These are phyloP conservation scores for Didymella lethalis DNA, from an alignment of 2,329 filamentous ascomycete genomes.

Conservation along the genomic window DNA sequence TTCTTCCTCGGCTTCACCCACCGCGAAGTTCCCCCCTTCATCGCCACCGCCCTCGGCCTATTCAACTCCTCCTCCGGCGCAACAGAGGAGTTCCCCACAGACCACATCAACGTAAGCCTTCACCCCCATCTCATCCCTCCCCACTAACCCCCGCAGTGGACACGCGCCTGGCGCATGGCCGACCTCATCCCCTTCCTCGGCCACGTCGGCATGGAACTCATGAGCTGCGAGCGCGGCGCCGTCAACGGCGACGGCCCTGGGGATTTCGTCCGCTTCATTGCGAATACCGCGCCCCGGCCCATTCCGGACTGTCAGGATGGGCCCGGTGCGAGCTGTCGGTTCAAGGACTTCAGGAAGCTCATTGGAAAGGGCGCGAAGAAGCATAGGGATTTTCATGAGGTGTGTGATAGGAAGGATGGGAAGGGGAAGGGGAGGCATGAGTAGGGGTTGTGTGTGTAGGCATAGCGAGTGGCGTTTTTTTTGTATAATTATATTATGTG, in stretches of 20 bases:
- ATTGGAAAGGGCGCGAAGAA: slow-evolving; percentile 52
- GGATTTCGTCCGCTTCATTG: slow-evolving; percentile 61
- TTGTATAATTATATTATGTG: no score
- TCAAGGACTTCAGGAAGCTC: slow-evolving; percentile 54
- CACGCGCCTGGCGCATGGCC: slow-evolving; percentile 69
- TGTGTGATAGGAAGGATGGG: slow-evolving; percentile 37
- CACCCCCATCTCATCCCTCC: neutral
- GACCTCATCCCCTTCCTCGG: slow-evolving; percentile 70
- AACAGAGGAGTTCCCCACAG: slow-evolving; percentile 67
- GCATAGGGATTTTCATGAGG: slow-evolving; percentile 40
- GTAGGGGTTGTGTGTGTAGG: neutral
- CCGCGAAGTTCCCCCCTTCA: slow-evolving; percentile 71
- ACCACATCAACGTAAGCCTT: slow-evolving; percentile 57
- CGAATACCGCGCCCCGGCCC: slow-evolving; percentile 59
- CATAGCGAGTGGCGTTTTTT: neutral
- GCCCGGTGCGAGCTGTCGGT: slow-evolving; percentile 59
- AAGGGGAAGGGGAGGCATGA: slow-evolving; percentile 19
- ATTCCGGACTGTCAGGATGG: slow-evolving; percentile 59
- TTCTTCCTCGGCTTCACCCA: slow-evolving; percentile 73
- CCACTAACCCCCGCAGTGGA: slow-evolving; percentile 46
- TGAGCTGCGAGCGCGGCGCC: slow-evolving; percentile 64
- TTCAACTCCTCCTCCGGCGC: slow-evolving; percentile 73
- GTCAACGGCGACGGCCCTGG: slow-evolving; percentile 55
- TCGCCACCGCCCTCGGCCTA: slow-evolving; percentile 70
- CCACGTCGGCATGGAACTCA: slow-evolving; percentile 70